Conservation (phyloP, 192 early-diverging fungal genomes). For the Phycomyces nitens region DNA sequence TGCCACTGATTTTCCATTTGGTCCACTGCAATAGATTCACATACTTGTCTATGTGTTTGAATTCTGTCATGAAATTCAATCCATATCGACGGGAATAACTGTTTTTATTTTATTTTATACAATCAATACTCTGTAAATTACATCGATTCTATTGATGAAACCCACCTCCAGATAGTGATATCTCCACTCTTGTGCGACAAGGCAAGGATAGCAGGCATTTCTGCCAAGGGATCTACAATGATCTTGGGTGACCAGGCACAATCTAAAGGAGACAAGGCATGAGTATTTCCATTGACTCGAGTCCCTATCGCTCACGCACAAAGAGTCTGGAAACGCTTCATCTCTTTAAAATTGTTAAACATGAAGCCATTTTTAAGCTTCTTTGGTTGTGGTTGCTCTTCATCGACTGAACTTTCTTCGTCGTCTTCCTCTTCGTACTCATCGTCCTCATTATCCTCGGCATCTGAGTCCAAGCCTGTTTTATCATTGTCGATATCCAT, state of each 20-base stretch:
- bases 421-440: neutral
- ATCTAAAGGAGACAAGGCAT: neutral
- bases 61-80: neutral
- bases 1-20: constrained; percentile 1
- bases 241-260: constrained; percentile 8
- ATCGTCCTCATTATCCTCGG: neutral
- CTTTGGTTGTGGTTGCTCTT: neutral
- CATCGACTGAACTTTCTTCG: neutral
- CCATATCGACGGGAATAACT: neutral
- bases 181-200: constrained; percentile 3
- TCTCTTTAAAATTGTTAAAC: neutral
- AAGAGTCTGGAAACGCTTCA: constrained; percentile 9
- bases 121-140: neutral
- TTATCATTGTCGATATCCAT: neutral
- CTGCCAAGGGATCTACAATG: constrained; percentile 3
- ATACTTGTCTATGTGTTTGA: neutral
- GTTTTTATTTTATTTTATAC: neutral
- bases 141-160: neutral
- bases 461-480: neutral
- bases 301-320: neutral
- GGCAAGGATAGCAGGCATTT: constrained; percentile 7
- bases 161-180: constrained; percentile 5
- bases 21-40: constrained; percentile 13
- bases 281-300: neutral
- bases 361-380: neutral